These are phyloP conservation scores for Discostella stelligera DNA, from an alignment of 352 stramenopile species.

Conservation along the genomic window DNA sequence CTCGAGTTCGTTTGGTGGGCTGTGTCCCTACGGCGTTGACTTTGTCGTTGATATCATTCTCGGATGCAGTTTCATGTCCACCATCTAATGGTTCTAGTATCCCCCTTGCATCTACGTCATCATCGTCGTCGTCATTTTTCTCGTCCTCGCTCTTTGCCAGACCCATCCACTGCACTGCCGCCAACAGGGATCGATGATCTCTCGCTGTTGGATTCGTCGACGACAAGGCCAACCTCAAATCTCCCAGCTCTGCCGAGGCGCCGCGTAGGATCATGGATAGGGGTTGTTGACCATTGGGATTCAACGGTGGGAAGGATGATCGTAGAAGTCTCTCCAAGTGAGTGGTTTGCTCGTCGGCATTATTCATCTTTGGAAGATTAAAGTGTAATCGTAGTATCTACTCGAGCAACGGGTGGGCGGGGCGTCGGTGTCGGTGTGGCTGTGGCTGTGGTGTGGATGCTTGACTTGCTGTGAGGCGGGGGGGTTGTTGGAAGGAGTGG, in stretches of 20 bases:
- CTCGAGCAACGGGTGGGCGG: too few species aligned
- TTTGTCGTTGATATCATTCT: not conserved
- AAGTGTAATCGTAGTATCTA: too few species aligned
- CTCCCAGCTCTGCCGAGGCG: constrained; percentile 28
- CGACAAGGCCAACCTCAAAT: constrained; percentile 27
- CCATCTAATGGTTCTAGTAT: not conserved
- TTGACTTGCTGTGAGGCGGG: too few species aligned
- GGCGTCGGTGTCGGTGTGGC: too few species aligned
- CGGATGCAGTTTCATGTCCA: constrained; percentile 8
- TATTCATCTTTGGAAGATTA: not conserved
- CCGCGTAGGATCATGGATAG: constrained; percentile 47
- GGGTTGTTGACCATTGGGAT: constrained; percentile 41
- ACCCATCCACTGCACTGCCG: constrained; percentile 1
- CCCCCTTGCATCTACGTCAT: constrained; percentile 15
- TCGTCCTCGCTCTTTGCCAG: not conserved
- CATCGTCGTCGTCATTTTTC: constrained; percentile 12
- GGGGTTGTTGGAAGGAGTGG: too few species aligned
- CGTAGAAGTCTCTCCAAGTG: constrained; percentile 13
- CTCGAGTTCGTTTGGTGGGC: constrained; percentile 10
- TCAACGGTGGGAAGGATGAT: constrained; percentile 37
- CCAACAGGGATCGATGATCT: constrained; percentile 12
- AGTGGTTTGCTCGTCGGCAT: not conserved
- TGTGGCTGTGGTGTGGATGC: not conserved
- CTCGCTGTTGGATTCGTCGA: constrained; percentile 17
- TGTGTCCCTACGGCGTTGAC: not conserved